These are phyloP conservation scores for Blastomyces emzantsi DNA, from an alignment of 2,329 filamentous ascomycete genomes.

Conservation along the genomic window DNA sequence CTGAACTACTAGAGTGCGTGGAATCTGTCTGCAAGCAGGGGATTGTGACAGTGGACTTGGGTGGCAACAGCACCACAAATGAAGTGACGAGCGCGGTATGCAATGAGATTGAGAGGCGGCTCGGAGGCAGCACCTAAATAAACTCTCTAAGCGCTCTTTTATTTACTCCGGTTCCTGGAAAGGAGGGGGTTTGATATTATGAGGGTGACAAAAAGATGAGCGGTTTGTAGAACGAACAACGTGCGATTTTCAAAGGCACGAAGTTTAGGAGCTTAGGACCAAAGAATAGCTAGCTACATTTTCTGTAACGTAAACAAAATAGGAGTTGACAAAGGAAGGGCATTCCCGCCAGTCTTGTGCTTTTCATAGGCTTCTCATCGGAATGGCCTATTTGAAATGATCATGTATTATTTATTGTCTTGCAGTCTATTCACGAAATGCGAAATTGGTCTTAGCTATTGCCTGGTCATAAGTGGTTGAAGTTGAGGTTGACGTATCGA, in stretches of 20 bases:
- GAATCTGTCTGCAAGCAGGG: conserved; percentile 51
- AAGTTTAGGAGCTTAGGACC: not conserved
- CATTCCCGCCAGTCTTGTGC: not conserved
- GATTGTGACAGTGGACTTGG: conserved; percentile 51
- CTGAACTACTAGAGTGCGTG: conserved; percentile 49
- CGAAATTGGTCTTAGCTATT: not conserved
- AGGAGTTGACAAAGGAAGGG: not conserved
- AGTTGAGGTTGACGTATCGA: too few species aligned
- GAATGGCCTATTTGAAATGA: not conserved
- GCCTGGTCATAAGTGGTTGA: not conserved
- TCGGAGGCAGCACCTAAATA: not conserved
- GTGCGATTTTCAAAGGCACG: not conserved
- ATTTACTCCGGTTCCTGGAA: not conserved
- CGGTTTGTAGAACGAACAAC: not conserved
- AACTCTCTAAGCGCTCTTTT: not conserved
- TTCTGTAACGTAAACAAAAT: not conserved
- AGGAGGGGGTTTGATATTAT: not conserved
- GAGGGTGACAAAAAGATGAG: not conserved
- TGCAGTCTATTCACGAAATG: not conserved
- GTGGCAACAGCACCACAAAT: conserved; percentile 48
- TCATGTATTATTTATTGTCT: not conserved
- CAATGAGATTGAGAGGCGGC: conserved; percentile 39
- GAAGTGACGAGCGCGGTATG: conserved; percentile 52
- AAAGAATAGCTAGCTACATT: not conserved
- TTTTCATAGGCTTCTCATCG: not conserved